These are phyloP conservation scores for Kwoniella heveanensis DNA, from an alignment of 768 basidiomycete species.

Conservation along the genomic window DNA sequence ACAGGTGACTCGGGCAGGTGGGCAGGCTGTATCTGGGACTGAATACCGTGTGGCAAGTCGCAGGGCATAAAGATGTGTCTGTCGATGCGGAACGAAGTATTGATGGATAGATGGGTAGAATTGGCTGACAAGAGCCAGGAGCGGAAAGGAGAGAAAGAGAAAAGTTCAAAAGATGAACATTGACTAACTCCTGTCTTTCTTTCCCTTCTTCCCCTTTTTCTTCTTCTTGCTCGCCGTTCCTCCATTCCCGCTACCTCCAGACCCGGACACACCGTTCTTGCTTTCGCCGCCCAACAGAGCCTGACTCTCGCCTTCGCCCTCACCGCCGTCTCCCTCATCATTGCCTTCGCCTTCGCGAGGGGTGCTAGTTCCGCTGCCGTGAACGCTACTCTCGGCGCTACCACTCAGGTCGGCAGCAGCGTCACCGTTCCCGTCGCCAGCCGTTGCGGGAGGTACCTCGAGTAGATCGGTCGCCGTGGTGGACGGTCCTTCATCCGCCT, in stretches of 20 bases:
- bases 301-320: background rate
- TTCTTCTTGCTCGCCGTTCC: conserved; percentile 11
- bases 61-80: too few species aligned
- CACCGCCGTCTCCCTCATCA: background rate
- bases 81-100: too few species aligned
- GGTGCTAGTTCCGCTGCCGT: background rate
- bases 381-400: background rate
- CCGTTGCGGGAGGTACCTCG: background rate
- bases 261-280: background rate
- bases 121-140: too few species aligned
- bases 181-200: conserved; percentile 18
- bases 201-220: conserved; percentile 18
- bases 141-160: background rate
- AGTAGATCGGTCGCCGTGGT: background rate
- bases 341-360: background rate
- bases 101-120: too few species aligned
- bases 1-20: too few species aligned
- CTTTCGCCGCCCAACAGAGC: background rate
- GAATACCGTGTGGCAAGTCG: too few species aligned
- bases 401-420: conserved; percentile 2
- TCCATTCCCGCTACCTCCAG: background rate
- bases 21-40: too few species aligned
- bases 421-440: conserved; percentile 1
- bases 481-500: background rate
- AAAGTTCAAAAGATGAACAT: background rate